Evolutionary conservation across 805 yeast species (phyloP), one percentile per base, ranked within the genome.

Genomic region (Pichia cephalocereana): DNA sequence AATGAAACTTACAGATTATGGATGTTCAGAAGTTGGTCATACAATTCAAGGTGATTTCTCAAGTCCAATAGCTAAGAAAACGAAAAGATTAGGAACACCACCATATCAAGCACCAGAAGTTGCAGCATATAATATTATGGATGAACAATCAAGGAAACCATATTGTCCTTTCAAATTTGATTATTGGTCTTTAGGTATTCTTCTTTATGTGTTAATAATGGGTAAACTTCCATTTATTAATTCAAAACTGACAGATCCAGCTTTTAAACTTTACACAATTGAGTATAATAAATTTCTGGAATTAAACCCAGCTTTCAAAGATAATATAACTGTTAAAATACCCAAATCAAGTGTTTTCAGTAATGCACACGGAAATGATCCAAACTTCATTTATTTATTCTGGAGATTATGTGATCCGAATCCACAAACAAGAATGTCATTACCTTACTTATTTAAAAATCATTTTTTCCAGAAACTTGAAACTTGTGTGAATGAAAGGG

Each of bases 71-170:
- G 65, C 64, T 44, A 38, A 47, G 17, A 46, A 52, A 26, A 67
- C 73, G 40, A 68, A 78, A 2, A 74, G 75, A 61, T 83, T 83
- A 40, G 93, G 95, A 2, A 83, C 90, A 1, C 87, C 93, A 4
- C 93, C 93, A 1, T 85, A 83, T 62, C 77, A 83, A 12, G 80
- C 91, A 6, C 93, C 95, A 2, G 93, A 85, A 63, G 86, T 83
- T 15, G 74, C 79, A 76, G 61, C 66, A 28, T 67, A 52, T 71
- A 70, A 50, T 74, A 68, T 46, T 58, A 61, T 52, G 31, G 51
- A 53, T 30, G 44, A 44, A 17, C 46, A 37, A 45, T 63, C 50
- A 57, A 57, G 60, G 45, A 55, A 43, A 43, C 45, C 61, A 56
- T 64, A 77, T 48, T 63, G 83, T 59, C 84, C 89, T 0, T 80